phyloP scores from a whole-genome alignment of 1,284 basidiomycete species.

The Trametes sp. region DNA sequence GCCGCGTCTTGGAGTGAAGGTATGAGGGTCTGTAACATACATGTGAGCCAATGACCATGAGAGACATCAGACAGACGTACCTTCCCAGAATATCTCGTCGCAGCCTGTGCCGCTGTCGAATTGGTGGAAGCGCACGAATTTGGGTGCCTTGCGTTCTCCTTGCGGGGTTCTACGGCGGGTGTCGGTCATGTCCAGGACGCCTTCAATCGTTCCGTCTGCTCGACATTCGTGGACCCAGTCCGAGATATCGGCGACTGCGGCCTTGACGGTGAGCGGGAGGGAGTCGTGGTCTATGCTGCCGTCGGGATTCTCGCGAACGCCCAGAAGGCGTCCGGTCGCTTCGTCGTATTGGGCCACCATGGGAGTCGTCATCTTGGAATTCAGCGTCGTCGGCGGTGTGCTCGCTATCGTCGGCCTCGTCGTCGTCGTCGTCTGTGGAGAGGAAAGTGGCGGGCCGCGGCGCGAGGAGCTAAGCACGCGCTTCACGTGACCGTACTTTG shows the following conservation, averaged over 20 bases:
- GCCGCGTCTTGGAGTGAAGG: background rate
- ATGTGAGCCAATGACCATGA: background rate
- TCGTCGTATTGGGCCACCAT: background rate
- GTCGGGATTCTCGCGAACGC: background rate
- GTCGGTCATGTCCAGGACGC: background rate
- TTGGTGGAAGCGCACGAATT: background rate
- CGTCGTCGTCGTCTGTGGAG: background rate
- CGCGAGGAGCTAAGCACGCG: background rate
- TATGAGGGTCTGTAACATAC: background rate
- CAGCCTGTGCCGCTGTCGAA: background rate
- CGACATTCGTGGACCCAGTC: background rate
- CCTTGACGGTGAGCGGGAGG: background rate
- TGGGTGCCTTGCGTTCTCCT: background rate
- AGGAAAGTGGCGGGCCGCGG: background rate
- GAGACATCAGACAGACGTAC: background rate
- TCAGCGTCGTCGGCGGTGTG: background rate
- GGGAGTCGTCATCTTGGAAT: background rate
- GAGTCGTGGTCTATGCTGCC: background rate
- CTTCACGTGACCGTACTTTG: background rate
- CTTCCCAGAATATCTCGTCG: slow-evolving; percentile 1
- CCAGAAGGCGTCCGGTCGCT: background rate
- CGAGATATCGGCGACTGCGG: background rate
- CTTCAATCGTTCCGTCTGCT: background rate
- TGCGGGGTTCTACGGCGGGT: background rate
- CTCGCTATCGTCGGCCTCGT: background rate